Evolutionary conservation across 163 green algal genomes (phyloP), one percentile per base, ranked within the genome.

Genomic region (Scenedesmus sp.): DNA sequence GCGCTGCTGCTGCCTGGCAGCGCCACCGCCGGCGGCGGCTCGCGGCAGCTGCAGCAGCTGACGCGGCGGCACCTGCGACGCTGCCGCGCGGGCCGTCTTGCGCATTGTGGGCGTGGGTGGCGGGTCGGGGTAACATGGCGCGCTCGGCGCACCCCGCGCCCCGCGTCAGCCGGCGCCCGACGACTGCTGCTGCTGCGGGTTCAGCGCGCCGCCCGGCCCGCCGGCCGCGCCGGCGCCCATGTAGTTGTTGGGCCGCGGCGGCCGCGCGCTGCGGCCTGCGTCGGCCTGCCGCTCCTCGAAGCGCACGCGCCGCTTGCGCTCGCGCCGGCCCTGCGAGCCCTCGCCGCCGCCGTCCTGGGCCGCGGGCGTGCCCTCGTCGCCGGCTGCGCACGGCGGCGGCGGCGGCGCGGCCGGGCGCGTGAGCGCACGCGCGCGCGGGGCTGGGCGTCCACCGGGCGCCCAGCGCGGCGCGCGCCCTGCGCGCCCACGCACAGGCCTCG

Each of bases 131-230:
- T 54, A 34, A 53, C 34, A 70, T 17, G 22, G 36, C 22, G n/a
- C n/a, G n/a, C n/a, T n/a, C n/a, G n/a, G n/a, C n/a, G n/a, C n/a
- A n/a, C n/a, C n/a, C n/a, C n/a, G n/a, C n/a, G n/a, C n/a, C n/a
- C 22, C 22, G 22, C 24, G 9, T 11, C 14, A 36, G 51, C 44
- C 22, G 14, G 33, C 22, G 36, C 20, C 63, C 63, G 34, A 20
- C 67, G 65, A 51, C 50, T 65, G 51, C 50, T 65, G 50, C 67
- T 77, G 67, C 26, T 76, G 57, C 57, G 60, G 33, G 60, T 63
- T 20, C 54, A 39, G 54, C 1, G 13, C 54, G 18, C 63, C 63
- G 17, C 47, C 45, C 36, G 42, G 57, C 42, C 42, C 63, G 26
- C 24, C 63, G 15, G 24, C 36, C 22, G 29, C 26, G 33, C 22